Base-by-base conservation (phyloP, 495 filamentous ascomycete genomes). In the Aspergillus mulundensis region DNA sequence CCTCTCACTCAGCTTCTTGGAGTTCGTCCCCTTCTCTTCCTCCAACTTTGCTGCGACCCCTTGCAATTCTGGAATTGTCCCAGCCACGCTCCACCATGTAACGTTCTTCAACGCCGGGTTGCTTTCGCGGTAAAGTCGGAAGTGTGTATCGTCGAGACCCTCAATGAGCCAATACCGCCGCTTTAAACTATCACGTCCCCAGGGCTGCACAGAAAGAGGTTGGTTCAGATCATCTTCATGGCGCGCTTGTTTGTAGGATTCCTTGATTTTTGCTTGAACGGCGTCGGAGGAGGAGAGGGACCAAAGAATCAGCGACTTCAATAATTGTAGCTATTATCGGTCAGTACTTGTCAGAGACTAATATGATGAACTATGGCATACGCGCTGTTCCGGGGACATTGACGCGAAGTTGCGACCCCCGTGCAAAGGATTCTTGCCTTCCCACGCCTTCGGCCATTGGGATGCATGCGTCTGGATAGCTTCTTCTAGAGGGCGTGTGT, bases 201-300 rank as follows among this genome's bases (percentile, higher is more conserved):
- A 98, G 2, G 91, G 85, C 69, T 97, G 94, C 16, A 98, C 88
- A 14, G 91, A 95, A 16, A 97, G 79, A 15, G 90, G 89, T 58
- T 95, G 90, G 68, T 97, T 96, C 15, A 91, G 78, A 62, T 98
- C 94, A 62, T 95, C 91, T 53, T 96, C 90, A 59, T 92, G 88
- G 45, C 91, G 87, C 57, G 82, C 76, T 66, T 89, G 89, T 68
- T 97, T 97, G 81, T 97, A 97, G 16, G 85, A 86, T 55, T 91
- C 85, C 63, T 88, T 89, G 65, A 97, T 86, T 54, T 89, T 87
- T 14, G 80, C 74, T 66, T 86, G 86, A 54, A 97, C 75, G 3
- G 83, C 83, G 57, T 97, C 93, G 20, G 94, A 97, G 15, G 87
- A 92, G 5, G 87, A 85, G n/a, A 98, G 78, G 16, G 89, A 82